A percentile compares a stretch with the other conserved stretches of the same genome.
phyloP scores from a whole-genome alignment of 225 moss, liverwort and hornwort genomes.

The Sphagnum contortum region DNA sequence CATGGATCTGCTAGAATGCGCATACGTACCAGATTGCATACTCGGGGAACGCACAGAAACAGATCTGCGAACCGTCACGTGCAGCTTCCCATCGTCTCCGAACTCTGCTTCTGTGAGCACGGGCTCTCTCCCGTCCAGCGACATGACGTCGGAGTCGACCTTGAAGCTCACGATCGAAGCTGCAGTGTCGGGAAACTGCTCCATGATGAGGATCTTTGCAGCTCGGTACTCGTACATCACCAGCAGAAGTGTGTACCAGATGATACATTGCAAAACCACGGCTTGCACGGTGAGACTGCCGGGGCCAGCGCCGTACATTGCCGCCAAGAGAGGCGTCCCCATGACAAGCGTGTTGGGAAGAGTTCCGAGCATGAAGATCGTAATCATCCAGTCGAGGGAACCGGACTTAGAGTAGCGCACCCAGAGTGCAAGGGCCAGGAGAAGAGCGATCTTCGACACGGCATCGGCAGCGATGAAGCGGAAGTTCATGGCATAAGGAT shows the following conservation, averaged over 20 bases:
- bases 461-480: slow-evolving; percentile 32
- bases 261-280: slow-evolving; percentile 24
- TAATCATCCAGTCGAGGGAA: slow-evolving; percentile 27
- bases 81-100: no score
- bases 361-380: slow-evolving; percentile 37
- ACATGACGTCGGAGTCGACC: not conserved
- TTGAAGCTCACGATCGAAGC: not conserved
- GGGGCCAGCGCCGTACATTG: slow-evolving; percentile 23
- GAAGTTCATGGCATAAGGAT: slow-evolving; percentile 30
- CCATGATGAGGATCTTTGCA: not conserved
- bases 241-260: slow-evolving; percentile 41
- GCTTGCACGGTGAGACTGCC: slow-evolving; percentile 22
- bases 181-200: not conserved
- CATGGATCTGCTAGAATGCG: no score
- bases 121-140: no score
- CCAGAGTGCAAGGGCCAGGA: slow-evolving; percentile 16
- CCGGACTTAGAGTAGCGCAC: slow-evolving; percentile 26
- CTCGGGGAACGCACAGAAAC: not conserved
- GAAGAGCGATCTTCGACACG: slow-evolving; percentile 19
- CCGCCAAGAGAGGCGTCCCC: slow-evolving; percentile 26
- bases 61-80: no score
- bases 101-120: no score
- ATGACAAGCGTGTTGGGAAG: slow-evolving; percentile 43
- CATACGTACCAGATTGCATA: not conserved
- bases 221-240: slow-evolving; percentile 24